These are phyloP conservation scores for Leptosphaerulina australis DNA, from an alignment of 2,329 filamentous ascomycete genomes.

Conservation along the genomic window DNA sequence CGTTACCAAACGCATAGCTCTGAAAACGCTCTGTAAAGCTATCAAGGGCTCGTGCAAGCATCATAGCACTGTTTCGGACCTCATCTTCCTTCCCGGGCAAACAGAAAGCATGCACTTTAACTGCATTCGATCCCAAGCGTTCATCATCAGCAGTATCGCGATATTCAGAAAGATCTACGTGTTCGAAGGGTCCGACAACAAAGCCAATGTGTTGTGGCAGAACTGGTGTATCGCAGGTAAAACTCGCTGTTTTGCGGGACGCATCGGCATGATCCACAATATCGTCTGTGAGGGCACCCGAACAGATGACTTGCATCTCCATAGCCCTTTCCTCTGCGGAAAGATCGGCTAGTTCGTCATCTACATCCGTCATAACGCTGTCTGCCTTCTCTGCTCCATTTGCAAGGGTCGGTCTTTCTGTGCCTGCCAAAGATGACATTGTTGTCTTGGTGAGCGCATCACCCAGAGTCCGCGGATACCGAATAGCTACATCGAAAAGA, in stretches of 20 bases:
- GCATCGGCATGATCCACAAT: constrained; percentile 76
- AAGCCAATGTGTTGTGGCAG: constrained; percentile 91
- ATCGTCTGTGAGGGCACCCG: constrained; percentile 87
- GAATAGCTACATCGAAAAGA: constrained; percentile 87
- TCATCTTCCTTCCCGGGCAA: constrained; percentile 81
- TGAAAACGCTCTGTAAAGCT: constrained; percentile 88
- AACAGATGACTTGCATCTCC: constrained; percentile 89
- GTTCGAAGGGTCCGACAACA: constrained; percentile 91
- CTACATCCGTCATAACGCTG: constrained; percentile 41
- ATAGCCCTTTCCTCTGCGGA: constrained; percentile 82
- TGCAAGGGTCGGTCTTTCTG: constrained; percentile 19
- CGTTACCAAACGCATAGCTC: constrained; percentile 81
- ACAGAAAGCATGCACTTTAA: constrained; percentile 91
- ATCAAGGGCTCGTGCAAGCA: constrained; percentile 84
- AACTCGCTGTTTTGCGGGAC: constrained; percentile 85
- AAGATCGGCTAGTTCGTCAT: constrained; percentile 53
- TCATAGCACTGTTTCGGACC: constrained; percentile 83
- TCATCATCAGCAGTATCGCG: constrained; percentile 91
- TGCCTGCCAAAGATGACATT: constrained; percentile 21
- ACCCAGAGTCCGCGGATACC: constrained; percentile 82
- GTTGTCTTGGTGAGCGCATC: constrained; percentile 64
- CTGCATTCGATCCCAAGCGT: constrained; percentile 83
- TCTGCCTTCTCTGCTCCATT: constrained; percentile 39
- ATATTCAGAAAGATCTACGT: constrained; percentile 86
- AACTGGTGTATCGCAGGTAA: constrained; percentile 70